Conservation (phyloP, 257 asterid genomes). For the Nicotiana attenuata region DNA sequence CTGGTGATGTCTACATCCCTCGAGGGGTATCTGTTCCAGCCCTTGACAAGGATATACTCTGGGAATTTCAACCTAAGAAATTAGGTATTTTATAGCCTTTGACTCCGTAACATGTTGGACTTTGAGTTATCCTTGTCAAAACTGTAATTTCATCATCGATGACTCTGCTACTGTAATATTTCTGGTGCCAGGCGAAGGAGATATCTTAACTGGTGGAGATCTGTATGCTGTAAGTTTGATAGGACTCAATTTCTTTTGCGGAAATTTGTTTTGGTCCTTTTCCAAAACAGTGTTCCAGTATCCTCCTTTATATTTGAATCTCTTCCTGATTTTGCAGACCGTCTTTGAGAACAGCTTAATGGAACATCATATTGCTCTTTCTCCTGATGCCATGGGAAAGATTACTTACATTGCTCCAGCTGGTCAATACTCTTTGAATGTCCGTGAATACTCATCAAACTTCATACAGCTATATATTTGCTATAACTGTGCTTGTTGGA, state of each 20-base stretch:
- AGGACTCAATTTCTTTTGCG: neutral
- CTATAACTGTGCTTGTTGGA: neutral
- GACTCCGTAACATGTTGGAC: neutral
- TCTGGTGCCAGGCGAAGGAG: constrained; percentile 79
- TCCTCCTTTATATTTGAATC: neutral
- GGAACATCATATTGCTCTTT: constrained; percentile 86
- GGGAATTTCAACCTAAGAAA: constrained; percentile 95
- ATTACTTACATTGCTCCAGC: constrained; percentile 82
- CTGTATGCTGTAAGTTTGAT: constrained; percentile 77
- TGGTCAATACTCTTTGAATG: constrained; percentile 92
- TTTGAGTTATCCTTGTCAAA: neutral
- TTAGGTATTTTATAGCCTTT: constrained; percentile 41
- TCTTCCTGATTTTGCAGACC: constrained; percentile 35
- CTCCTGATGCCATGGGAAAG: constrained; percentile 98
- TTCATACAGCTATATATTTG: neutral
- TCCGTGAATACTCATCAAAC: constrained; percentile 12
- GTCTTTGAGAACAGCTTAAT: constrained; percentile 84
- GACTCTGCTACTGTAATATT: neutral
- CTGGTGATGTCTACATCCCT: constrained; percentile 97
- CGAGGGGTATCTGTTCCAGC: constrained; percentile 99
- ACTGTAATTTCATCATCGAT: neutral
- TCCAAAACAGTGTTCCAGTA: neutral
- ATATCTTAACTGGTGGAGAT: constrained; percentile 88
- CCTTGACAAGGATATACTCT: constrained; percentile 88
- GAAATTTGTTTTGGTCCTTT: neutral